Evolutionary conservation across 768 basidiomycete genomes (phyloP), one percentile per base, ranked within the genome.

Genomic region (Podaxis sp.): DNA sequence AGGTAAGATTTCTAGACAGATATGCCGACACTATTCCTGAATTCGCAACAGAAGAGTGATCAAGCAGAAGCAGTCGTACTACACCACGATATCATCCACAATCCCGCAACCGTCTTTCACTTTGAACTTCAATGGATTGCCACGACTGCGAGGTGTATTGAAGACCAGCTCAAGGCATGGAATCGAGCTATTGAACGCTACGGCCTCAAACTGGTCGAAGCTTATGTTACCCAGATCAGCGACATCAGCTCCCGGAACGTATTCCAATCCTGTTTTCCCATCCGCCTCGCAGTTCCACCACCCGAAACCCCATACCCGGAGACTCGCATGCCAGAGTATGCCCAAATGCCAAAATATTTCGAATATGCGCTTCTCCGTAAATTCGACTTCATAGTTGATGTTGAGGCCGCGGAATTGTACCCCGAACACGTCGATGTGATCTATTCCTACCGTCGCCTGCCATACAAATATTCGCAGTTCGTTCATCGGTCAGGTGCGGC

Each of bases 51-150:
- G 88, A 84, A 83, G 75, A 95, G 92, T 69, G 90, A 93, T 72
- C 89, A 93, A 68, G 91, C 94, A 0, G 95, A 97, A 74, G 84
- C 88, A 2, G 91, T 93, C 17, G 83, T 96, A 33, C 80, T 98
- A 26, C 96, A 98, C 72, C 88, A 96, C 73, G 97, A 99, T 75
- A 86, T 97, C 61, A 91, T 96, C 57, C 96, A 98, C 73, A 98
- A 98, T 70, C 91, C 94, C 0, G 85, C 82, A n/a, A 96, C 90
- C 30, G 93, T 91, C 63, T 97, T 97, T 77, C 96, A 99, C 74
- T 95, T 99, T 68, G 96, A 99, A 74, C 80, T 99, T 30, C 93
- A 96, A 65, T 99, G 97, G 96, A 89, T 99, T 44, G 95, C 94
- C 2, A 91, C 95, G 1, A 95, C 95, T 0, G 94, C 95, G 24